Base-by-base conservation (phyloP, 768 basidiomycete genomes). In the Imleria badia region DNA sequence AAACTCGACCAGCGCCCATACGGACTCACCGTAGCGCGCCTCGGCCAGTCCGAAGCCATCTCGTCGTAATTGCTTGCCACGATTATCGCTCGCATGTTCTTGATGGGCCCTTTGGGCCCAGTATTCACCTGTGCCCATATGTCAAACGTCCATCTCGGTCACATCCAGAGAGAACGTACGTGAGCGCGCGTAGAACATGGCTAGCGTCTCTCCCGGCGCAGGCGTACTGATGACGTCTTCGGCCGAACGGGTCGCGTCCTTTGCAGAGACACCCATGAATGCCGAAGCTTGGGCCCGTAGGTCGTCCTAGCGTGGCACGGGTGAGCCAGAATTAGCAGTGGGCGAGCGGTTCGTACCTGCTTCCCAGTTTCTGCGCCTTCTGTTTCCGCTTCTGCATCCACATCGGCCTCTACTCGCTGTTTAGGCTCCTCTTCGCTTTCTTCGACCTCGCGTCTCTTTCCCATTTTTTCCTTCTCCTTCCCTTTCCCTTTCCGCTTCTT, bases 211-310 rank as follows among this genome's bases (percentile, higher is more conserved):
- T 12, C 91, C 91, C 0, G 91, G 91, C 4, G 87, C 75, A 0
- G 94, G 94, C 0, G 91, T 94, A 61, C 86, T 88, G 26, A 88
- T 66, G 1, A 81, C 69, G 54, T 94, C 91, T 64, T 93, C 91
- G 0, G 80, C 75, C 1, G 87, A 81, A 5, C 84, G 77, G 2
- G 68, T 56, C 6, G 76, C 71, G 20, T 75, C 73, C 51, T 83
- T 84, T 48, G 81, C 83, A 9, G 84, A 70, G 0, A 85, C 84
- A 6, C 85, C 88, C 79, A 91, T 80, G 64, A 87, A 83, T 0
- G 70, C 76, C 0, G 73, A 71, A 1, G 81, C 82, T 52, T 73
- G 68, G 19, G 70, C 66, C 1, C 76, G 74, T 7, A 85, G 58
- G 10, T 77, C 73, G 22, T 71, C 72, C 71, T 73, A 47, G 23